Conservation (phyloP, 805 yeast genomes). For the Candida arabinofermentans region DNA sequence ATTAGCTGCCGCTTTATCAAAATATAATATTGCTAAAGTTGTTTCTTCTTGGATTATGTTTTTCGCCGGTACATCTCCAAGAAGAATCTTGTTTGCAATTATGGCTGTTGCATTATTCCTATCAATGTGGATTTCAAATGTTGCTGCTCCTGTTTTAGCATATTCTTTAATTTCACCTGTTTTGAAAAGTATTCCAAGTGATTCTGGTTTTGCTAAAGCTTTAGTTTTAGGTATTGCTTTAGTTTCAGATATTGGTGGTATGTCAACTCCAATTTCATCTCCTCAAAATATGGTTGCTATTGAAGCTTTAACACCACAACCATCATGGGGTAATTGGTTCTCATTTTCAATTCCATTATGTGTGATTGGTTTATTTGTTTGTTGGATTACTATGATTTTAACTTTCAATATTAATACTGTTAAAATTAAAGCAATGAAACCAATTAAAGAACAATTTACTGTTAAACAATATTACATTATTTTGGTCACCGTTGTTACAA, state of each 20-base stretch:
- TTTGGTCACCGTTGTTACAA: conserved; percentile 39
- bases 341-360: conserved; percentile 47
- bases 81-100: conserved; percentile 42
- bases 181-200: conserved; percentile 36
- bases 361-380: conserved; percentile 35
- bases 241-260: conserved; percentile 50
- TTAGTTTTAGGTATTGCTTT: conserved; percentile 39
- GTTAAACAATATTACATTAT: conserved; percentile 41
- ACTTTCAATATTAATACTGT: conserved; percentile 50
- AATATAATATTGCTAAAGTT: conserved; percentile 48
- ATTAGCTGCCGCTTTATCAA: conserved; percentile 51
- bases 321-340: conserved; percentile 57
- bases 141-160: conserved; percentile 53
- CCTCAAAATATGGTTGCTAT: conserved; percentile 55
- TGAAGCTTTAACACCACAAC: conserved; percentile 48
- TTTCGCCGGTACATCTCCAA: conserved; percentile 48
- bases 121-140: conserved; percentile 57
- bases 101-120: conserved; percentile 49
- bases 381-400: conserved; percentile 47
- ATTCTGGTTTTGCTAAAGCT: conserved; percentile 30
- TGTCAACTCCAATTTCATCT: conserved; percentile 53
- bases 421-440: conserved; percentile 43
- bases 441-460: conserved; percentile 43
- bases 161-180: conserved; percentile 48
- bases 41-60: conserved; percentile 45